phyloP scores from a whole-genome alignment of 1,284 basidiomycete species.

The Malassezia yamatoensis region DNA sequence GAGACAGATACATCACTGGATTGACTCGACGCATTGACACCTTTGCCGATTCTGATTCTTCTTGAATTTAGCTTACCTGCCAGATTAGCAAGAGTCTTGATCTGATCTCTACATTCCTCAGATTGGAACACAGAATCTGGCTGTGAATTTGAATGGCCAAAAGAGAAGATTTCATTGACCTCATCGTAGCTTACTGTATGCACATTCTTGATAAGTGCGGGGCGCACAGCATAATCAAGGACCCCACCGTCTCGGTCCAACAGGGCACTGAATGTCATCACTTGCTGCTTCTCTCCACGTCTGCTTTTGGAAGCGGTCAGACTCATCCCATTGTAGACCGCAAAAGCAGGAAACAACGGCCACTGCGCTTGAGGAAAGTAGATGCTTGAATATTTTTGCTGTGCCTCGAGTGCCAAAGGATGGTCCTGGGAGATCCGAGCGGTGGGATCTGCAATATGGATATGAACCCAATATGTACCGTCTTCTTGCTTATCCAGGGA shows the following conservation, averaged over 20 bases:
- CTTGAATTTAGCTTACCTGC: slow-evolving; percentile 1
- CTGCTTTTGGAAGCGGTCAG: background rate
- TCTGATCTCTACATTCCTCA: background rate
- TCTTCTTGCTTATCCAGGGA: slow-evolving; percentile 56
- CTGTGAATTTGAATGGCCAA: background rate
- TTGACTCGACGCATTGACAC: slow-evolving; percentile 4
- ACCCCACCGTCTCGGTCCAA: slow-evolving; percentile 57
- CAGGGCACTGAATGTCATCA: slow-evolving; percentile 72
- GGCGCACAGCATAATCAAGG: slow-evolving; percentile 60
- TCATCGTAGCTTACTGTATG: slow-evolving; percentile 60
- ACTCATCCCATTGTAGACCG: slow-evolving; percentile 24
- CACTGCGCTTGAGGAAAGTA: slow-evolving; percentile 33
- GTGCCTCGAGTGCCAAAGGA: slow-evolving; percentile 51
- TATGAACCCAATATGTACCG: slow-evolving; percentile 64
- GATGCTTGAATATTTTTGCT: slow-evolving; percentile 24
- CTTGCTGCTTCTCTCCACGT: slow-evolving; percentile 27
- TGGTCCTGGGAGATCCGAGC: slow-evolving; percentile 61
- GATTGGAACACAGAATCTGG: background rate
- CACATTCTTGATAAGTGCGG: slow-evolving; percentile 65
- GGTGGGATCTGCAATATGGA: slow-evolving; percentile 89
- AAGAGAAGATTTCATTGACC: slow-evolving; percentile 50
- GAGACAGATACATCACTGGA: background rate
- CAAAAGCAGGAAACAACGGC: slow-evolving; percentile 53
- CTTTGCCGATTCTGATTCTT: slow-evolving; percentile 4
- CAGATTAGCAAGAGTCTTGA: background rate